phyloP scores from a whole-genome alignment of 1,139 yeast species.

The Kazachstania sp. region DNA sequence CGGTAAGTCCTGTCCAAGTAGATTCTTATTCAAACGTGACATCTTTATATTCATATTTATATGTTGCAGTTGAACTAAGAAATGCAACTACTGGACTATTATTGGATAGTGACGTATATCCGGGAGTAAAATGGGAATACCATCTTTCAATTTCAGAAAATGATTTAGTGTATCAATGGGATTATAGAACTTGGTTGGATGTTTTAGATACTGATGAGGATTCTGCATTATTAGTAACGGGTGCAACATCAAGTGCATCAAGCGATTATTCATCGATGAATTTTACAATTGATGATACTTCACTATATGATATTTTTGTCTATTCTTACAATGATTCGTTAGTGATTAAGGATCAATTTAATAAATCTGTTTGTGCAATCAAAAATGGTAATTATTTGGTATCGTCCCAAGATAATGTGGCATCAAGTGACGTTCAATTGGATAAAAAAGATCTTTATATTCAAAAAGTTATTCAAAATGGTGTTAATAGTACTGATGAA shows the following conservation, averaged over 20 bases:
- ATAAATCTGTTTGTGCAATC: conserved; percentile 70
- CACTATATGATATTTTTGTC: conserved; percentile 39
- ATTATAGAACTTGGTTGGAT: conserved; percentile 47
- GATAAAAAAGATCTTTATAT: conserved; percentile 14
- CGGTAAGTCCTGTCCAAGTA: conserved; percentile 32
- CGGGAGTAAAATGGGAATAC: conserved; percentile 44
- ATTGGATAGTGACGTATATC: conserved; percentile 36
- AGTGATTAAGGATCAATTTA: conserved; percentile 36
- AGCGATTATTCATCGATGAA: conserved; percentile 17
- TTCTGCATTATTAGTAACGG: conserved; percentile 62
- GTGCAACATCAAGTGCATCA: conserved; percentile 30
- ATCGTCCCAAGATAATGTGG: conserved; percentile 21
- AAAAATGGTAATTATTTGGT: conserved; percentile 34
- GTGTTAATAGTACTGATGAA: conserved; percentile 40
- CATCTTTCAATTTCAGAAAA: conserved; percentile 63
- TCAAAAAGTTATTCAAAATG: conserved; percentile 38
- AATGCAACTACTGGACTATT: conserved; percentile 32
- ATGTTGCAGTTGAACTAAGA: conserved; percentile 34
- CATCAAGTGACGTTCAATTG: conserved; percentile 15
- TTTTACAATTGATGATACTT: conserved; percentile 29
- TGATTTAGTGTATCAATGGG: conserved; percentile 65
- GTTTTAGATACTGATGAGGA: conserved; percentile 67
- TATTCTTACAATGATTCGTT: conserved; percentile 38
- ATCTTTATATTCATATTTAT: conserved; percentile 32
- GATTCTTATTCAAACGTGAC: conserved; percentile 10